These are phyloP conservation scores for Atkinsonella texensis DNA, from an alignment of 2,329 filamentous ascomycete genomes.

Conservation along the genomic window DNA sequence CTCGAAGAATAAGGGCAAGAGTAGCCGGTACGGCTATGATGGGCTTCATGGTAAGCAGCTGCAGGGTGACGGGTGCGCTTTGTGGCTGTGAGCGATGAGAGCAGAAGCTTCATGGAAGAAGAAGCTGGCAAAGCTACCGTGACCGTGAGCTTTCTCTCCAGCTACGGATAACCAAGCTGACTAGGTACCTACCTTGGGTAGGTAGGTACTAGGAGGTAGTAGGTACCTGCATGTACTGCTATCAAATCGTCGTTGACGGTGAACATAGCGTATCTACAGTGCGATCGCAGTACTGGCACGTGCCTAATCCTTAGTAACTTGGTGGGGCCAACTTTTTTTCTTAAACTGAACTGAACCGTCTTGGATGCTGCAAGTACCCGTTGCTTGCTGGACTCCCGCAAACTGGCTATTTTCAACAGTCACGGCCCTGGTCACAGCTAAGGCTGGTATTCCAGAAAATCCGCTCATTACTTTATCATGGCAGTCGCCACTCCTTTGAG, in stretches of 20 bases:
- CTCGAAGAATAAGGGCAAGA: conserved; percentile 50
- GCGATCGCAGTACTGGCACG: background rate
- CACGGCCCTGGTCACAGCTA: background rate
- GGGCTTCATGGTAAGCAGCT: conserved; percentile 36
- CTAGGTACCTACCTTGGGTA: no score
- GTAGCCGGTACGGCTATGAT: conserved; percentile 47
- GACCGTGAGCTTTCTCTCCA: no score
- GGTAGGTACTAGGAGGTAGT: no score
- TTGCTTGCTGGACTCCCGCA: no score
- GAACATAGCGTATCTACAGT: background rate
- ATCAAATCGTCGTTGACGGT: background rate
- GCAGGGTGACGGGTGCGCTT: background rate
- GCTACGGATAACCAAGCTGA: no score
- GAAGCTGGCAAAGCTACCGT: background rate
- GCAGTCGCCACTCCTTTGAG: conserved; percentile 13
- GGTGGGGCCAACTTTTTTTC: background rate
- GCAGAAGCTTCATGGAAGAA: background rate
- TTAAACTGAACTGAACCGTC: no score
- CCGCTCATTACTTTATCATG: conserved; percentile 12
- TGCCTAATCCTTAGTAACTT: conserved; percentile 3
- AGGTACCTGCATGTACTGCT: no score
- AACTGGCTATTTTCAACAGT: no score
- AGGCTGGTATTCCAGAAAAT: no score
- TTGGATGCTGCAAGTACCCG: no score
- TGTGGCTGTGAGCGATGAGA: background rate